These are phyloP conservation scores for Phlyctochytrium bullatum DNA, from an alignment of 192 early-diverging fungal species.

Conservation along the genomic window DNA sequence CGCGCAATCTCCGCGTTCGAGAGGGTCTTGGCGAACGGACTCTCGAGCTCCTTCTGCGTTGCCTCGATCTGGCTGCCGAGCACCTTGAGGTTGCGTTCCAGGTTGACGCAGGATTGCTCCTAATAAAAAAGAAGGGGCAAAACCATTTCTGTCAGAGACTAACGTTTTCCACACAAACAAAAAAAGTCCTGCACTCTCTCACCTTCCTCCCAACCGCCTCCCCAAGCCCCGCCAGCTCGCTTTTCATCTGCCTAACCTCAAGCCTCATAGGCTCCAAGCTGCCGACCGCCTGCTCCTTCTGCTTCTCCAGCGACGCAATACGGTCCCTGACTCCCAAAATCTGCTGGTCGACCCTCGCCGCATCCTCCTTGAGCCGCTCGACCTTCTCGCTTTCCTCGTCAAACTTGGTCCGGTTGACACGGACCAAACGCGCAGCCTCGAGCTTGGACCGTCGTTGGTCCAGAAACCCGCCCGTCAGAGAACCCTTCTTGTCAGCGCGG, in stretches of 20 bases:
- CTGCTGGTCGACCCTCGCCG: constrained; percentile 45
- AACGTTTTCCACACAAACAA: constrained; percentile 4
- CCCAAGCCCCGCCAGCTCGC: constrained; percentile 60
- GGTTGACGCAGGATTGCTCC: constrained; percentile 48
- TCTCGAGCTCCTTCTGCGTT: constrained; percentile 58
- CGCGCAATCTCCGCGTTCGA: constrained; percentile 23
- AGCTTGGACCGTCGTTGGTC: constrained; percentile 73
- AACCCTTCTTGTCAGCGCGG: constrained; percentile 88
- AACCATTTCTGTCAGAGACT: not conserved
- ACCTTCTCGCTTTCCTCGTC: constrained; percentile 39
- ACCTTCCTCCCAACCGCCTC: constrained; percentile 51
- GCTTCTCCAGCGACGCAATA: constrained; percentile 33
- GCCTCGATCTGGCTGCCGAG: constrained; percentile 57
- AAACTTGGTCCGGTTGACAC: constrained; percentile 42
- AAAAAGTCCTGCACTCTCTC: constrained; percentile 5
- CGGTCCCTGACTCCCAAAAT: constrained; percentile 39
- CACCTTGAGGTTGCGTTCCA: constrained; percentile 45
- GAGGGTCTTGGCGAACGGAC: constrained; percentile 38
- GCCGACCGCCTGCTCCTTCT: constrained; percentile 49
- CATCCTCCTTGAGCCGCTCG: constrained; percentile 50
- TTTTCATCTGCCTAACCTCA: constrained; percentile 58
- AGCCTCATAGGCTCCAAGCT: constrained; percentile 54
- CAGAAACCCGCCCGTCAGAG: constrained; percentile 85
- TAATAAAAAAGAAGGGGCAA: constrained; percentile 20
- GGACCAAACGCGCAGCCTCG: constrained; percentile 65